Conservation (phyloP, 2,329 filamentous ascomycete species). For the Beauveria sp. region DNA sequence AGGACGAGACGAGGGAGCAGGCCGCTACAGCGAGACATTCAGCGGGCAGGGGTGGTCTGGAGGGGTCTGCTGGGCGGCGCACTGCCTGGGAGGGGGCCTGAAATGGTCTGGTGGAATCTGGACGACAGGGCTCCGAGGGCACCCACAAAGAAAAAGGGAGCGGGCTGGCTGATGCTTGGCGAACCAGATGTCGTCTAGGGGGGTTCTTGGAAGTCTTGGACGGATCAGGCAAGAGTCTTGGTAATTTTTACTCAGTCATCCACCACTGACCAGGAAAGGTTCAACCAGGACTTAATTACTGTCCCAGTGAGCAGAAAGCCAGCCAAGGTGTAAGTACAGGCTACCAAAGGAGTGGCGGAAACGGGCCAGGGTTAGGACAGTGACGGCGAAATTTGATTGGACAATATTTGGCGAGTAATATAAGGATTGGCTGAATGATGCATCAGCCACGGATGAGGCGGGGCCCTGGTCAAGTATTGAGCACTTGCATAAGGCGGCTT, state of each 20-base stretch:
- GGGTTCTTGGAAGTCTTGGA: not conserved
- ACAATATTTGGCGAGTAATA: not conserved
- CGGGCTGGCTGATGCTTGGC: not conserved
- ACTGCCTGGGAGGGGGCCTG: not conserved
- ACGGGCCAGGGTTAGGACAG: not conserved
- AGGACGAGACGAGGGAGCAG: not conserved
- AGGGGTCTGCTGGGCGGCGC: not conserved
- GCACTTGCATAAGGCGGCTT: not conserved
- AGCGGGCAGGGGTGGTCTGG: too few relatives aligned
- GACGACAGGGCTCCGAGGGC: not conserved
- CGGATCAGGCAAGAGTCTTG: not conserved
- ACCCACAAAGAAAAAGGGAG: not conserved
- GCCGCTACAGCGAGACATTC: too few relatives aligned
- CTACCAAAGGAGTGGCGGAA: not conserved
- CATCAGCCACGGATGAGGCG: not conserved
- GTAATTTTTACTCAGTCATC: not conserved
- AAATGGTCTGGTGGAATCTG: not conserved
- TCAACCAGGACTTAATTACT: not conserved
- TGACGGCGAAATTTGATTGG: not conserved
- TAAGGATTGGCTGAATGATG: not conserved
- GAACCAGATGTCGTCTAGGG: not conserved
- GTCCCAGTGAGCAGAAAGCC: not conserved
- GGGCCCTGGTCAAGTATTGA: not conserved
- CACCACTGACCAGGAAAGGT: not conserved
- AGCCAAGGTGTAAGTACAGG: not conserved